These are phyloP conservation scores for Pyropia yezoensis DNA, from an alignment of 23 red algal species.

Conservation along the genomic window DNA sequence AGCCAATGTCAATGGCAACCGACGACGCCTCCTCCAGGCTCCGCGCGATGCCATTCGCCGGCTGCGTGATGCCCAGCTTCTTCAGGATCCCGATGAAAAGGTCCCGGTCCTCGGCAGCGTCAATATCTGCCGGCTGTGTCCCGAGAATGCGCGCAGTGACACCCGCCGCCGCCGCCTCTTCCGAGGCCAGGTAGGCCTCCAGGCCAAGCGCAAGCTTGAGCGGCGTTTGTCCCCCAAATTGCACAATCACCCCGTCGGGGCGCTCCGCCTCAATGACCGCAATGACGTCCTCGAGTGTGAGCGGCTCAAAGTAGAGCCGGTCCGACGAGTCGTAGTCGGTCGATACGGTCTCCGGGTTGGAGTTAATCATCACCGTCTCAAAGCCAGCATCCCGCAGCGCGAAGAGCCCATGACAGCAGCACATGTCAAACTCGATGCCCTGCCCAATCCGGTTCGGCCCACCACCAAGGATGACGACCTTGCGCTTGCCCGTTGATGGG, in stretches of 20 bases:
- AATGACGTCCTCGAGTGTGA: constrained; percentile 99
- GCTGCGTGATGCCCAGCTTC: constrained; percentile 84
- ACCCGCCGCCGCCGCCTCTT: constrained; percentile 76
- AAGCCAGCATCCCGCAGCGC: constrained; percentile 79
- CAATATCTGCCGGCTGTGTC: constrained; percentile 84
- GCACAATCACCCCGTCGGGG: constrained; percentile 84
- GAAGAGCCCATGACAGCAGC: constrained; percentile 92
- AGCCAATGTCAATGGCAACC: constrained; percentile 64
- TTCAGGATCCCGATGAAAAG: constrained; percentile 82
- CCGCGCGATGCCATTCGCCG: constrained; percentile 83
- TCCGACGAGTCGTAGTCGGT: constrained; percentile 98
- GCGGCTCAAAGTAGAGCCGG: constrained; percentile 96
- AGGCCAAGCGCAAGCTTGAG: constrained; percentile 86
- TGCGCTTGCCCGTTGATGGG: constrained; percentile 71
- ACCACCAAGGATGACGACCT: constrained; percentile 94
- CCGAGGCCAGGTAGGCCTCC: constrained; percentile 65
- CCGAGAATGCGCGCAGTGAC: constrained; percentile 74
- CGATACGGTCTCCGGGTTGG: constrained; percentile 96
- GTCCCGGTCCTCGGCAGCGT: constrained; percentile 96
- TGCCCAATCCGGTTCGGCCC: constrained; percentile 99
- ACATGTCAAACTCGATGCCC: constrained; percentile 99
- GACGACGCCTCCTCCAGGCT: constrained; percentile 64
- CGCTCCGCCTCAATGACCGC: constrained; percentile 85
- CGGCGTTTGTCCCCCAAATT: constrained; percentile 97
- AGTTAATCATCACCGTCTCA: constrained; percentile 99